Base-by-base conservation (phyloP, 441 rosid genomes). In the Oxalis stricta region DNA sequence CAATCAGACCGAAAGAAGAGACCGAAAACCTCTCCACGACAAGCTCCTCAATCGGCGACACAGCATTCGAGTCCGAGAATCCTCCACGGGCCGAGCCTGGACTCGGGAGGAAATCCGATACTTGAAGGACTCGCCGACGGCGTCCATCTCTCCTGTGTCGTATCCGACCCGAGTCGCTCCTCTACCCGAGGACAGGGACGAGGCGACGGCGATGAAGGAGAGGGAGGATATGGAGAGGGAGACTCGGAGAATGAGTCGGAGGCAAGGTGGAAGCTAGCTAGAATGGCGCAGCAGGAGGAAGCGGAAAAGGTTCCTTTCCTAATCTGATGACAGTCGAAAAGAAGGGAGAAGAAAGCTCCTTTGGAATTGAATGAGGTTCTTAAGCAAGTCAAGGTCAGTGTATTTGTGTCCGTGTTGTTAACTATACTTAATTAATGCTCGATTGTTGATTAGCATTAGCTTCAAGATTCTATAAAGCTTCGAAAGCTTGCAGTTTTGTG, bases 361-460 rank as follows among this genome's bases (percentile, higher is more conserved):
- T 63, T 73, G 19, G 98, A 91, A 64, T 74, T 91, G 68, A 61
- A 49, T 59, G 95, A 91, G 23, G 98, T 95, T 33, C 76, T 91
- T 55, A 66, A 64, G 58, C 82, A 76, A 52, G 74, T 86, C 58
- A 86, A 86, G 99, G 99, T 91, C 60, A 41, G 65, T 18, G 41
- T 36, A 47, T 31, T 11, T 13, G 28, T 38, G 33, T 51, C 38
- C 30, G 28, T 29, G 30, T 26, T 15, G 5, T 3, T 23, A 23
- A 7, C 28, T 23, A 23, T 3, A 23, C 7, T 23, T 23, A 3
- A 23, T 23, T 23, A 23, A 23, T 23, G 28, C 28, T 23, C 28
- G 28, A 3, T 3, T 23, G 3, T 23, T 7, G 28, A 3, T 3
- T 23, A 3, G 28, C 7, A 23, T 3, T 23, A 3, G 28, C 5